Evolutionary conservation across 1,139 yeast genomes (phyloP), one percentile per base, ranked within the genome.

Genomic region (Blastobotrys illinoisensis): DNA sequence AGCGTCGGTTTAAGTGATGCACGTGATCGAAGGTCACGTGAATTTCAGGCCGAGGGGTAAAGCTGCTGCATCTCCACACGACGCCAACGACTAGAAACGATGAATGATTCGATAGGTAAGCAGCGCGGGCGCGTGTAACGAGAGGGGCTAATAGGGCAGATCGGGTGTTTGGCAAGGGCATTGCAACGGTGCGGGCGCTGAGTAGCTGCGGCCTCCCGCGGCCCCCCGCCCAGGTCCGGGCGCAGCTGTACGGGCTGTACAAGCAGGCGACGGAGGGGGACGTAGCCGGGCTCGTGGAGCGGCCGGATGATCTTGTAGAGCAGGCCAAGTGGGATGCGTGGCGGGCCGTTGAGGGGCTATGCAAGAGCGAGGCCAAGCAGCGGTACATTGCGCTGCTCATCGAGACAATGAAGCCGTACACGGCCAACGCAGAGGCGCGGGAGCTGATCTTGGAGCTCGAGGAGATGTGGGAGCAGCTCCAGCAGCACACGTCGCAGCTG

Each of bases 181-280:
- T 88, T 57, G 76, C 89, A 47, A 86, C 95, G 9, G 86, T 88
- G 54, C 77, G 87, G 58, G 82, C 90, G 4, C 74, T 88, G 52
- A 84, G 93, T 9, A 54, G 83, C 53, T 85, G 86, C n/a, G 76
- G 87, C 7, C 73, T 87, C 49, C 88, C 95, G 0, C 78, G 91
- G 48, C 96, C 96, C 0, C 91, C 95, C 0, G 82, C 88, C 1
- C 87, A 84, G 54, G 81, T 78, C 58, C 71, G 96, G 32, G 82
- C 86, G 56, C 79, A 78, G 57, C 75, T 88, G 7, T 88, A 88
- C 67, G 96, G 96, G 0, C 76, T 88, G 51, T 88, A 88, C 71
- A 88, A 88, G 64, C 96, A 88, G 66, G 91, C 96, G 2, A 87
- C 95, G 85, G 1, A 87, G 69, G 96, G 96, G 1, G 82, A 88